Evolutionary conservation across 257 asterid genomes (phyloP).

Genomic region (Solanum etuberosum): DNA sequence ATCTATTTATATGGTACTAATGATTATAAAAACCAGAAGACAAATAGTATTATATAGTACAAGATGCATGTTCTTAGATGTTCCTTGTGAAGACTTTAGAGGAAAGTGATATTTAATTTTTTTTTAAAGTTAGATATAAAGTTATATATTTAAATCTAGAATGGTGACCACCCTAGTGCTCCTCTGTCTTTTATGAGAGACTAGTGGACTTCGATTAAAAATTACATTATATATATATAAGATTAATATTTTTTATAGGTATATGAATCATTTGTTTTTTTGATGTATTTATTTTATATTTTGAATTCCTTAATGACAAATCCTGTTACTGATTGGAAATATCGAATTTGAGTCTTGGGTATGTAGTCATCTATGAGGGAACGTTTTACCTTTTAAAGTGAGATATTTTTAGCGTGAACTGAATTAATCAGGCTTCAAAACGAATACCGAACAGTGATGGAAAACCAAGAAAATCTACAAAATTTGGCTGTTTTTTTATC

Average conservation of each 20-base stretch:
- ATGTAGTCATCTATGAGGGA: fast-evolving
- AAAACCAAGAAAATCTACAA: not conserved
- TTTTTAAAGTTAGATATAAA: not conserved
- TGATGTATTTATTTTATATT: too few relatives aligned
- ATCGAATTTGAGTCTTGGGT: fast-evolving
- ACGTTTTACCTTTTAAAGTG: fast-evolving
- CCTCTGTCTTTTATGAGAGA: not conserved
- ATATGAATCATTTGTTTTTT: too few relatives aligned
- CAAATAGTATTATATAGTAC: not conserved
- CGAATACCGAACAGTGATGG: fast-evolving
- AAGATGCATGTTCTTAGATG: not conserved
- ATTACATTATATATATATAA: not conserved
- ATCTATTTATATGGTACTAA: not conserved
- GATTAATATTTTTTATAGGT: not conserved
- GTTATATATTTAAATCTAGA: not conserved
- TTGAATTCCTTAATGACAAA: too few relatives aligned
- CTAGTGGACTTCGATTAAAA: not conserved
- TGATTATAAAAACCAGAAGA: not conserved
- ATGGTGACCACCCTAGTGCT: not conserved
- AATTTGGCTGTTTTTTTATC: not conserved
- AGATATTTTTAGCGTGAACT: not conserved
- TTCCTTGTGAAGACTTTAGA: not conserved
- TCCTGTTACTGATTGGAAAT: not conserved
- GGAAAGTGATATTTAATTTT: not conserved
- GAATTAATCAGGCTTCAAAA: not conserved